Evolutionary conservation across 352 stramenopile species (phyloP).

Genomic region (Phytophthora gonapodyides): DNA sequence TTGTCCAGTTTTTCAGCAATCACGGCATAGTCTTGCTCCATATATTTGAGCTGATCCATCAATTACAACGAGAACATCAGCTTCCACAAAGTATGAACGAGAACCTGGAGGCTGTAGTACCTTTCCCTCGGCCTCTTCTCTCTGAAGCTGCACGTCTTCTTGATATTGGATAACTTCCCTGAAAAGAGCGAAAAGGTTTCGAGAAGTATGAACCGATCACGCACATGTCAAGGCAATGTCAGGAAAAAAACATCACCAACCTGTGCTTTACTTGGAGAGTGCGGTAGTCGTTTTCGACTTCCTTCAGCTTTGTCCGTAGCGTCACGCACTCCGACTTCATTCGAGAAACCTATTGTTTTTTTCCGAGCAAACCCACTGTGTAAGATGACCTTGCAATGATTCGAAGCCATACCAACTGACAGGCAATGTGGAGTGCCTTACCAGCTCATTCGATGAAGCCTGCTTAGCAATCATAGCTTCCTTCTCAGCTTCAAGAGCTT

Average conservation of each 20-base stretch:
- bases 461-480: conserved; percentile 54
- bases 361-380: too few species aligned
- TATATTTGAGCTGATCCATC: conserved; percentile 58
- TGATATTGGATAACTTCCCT: conserved; percentile 68
- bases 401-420: too few species aligned
- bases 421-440: conserved; percentile 14
- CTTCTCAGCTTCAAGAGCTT: conserved; percentile 61
- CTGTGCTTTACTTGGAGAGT: conserved; percentile 74
- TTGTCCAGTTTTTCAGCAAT: conserved; percentile 62
- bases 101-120: conserved; percentile 18
- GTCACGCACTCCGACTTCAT: conserved; percentile 72
- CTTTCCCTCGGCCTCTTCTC: conserved; percentile 69
- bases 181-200: not conserved
- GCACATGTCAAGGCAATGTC: not conserved
- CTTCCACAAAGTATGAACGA: not conserved
- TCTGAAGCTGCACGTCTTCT: conserved; percentile 71
- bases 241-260: conserved; percentile 28
- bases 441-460: conserved; percentile 62
- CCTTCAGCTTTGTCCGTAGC: conserved; percentile 74
- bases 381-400: too few species aligned
- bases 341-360: conserved; percentile 45
- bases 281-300: conserved; percentile 78
- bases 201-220: not conserved
- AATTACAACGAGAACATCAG: conserved; percentile 1
- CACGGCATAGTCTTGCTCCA: conserved; percentile 63